A percentile compares a stretch with the other conserved stretches of the same genome.
phyloP scores from a whole-genome alignment of 306 rosid genomes.

The Citrullus mucosospermus region DNA sequence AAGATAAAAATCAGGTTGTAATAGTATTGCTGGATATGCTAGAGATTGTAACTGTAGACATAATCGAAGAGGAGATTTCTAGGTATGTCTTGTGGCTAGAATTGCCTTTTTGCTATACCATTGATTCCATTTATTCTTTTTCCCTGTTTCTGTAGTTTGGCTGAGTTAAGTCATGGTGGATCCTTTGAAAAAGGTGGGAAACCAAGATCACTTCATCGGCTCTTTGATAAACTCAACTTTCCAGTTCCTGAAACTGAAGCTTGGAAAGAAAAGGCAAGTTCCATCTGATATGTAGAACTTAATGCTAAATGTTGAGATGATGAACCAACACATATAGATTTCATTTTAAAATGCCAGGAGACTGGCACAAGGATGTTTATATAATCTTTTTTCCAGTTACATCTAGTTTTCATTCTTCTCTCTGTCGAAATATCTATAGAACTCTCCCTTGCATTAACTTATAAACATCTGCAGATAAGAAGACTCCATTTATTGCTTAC shows the following conservation, averaged over 20 bases:
- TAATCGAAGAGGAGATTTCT: conserved; percentile 65
- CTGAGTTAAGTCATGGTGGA: conserved; percentile 71
- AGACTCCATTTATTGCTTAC: conserved; percentile 88
- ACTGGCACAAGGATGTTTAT: neutral
- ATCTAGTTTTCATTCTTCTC: neutral
- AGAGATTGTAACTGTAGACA: conserved; percentile 87
- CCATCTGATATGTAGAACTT: neutral
- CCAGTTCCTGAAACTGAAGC: conserved; percentile 62
- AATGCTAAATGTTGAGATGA: neutral
- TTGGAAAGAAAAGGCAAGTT: conserved; percentile 80
- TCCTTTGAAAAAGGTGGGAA: conserved; percentile 47
- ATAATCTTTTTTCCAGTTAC: neutral
- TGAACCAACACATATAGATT: neutral
- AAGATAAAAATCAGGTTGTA: conserved; percentile 69
- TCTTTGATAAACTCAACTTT: conserved; percentile 50
- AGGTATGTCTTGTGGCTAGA: conserved; percentile 29
- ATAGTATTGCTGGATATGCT: conserved; percentile 90
- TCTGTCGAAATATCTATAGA: neutral
- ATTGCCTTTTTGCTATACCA: conserved; percentile 1
- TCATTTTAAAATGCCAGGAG: neutral
- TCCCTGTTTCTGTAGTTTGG: conserved; percentile 37
- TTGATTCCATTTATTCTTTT: conserved; percentile 3
- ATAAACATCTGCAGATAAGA: conserved; percentile 44
- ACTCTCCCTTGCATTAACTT: conserved; percentile 5
- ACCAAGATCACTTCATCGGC: conserved; percentile 51